These are phyloP conservation scores for Pneumocystis murina DNA, from an alignment of 1,139 yeast genomes.

Conservation along the genomic window DNA sequence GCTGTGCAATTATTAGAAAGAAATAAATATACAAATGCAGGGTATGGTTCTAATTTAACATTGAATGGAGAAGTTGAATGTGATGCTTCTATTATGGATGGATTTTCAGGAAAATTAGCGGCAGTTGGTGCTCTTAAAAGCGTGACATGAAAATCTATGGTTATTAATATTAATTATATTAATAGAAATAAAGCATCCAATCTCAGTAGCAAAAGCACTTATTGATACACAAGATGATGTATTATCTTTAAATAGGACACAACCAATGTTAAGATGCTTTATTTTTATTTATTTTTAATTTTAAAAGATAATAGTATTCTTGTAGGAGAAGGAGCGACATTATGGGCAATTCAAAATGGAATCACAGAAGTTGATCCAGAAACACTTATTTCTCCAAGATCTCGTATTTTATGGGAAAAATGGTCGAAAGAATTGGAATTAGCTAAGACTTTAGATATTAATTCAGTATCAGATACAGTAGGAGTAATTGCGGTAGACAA, in stretches of 20 bases:
- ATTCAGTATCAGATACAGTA: constrained; percentile 23
- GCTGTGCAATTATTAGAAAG: constrained; percentile 30
- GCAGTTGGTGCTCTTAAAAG: constrained; percentile 20
- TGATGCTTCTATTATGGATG: constrained; percentile 31
- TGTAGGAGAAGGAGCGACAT: constrained; percentile 24
- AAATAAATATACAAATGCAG: constrained; percentile 39
- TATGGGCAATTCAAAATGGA: constrained; percentile 18
- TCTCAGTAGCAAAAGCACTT: constrained; percentile 18
- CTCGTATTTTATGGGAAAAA: constrained; percentile 14
- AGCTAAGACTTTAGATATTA: background rate
- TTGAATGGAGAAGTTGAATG: constrained; percentile 36
- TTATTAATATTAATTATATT: background rate
- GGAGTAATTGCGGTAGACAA: constrained; percentile 26
- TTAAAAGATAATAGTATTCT: constrained; percentile 16
- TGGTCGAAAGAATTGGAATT: constrained; percentile 15
- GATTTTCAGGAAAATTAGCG: constrained; percentile 15
- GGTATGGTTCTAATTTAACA: constrained; percentile 40
- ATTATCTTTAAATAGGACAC: constrained; percentile 20
- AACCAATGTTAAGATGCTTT: constrained; percentile 18
- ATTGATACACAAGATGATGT: constrained; percentile 14
- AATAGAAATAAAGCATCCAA: constrained; percentile 21
- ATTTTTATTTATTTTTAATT: background rate
- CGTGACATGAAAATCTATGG: too few relatives aligned
- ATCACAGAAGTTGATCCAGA: constrained; percentile 11
- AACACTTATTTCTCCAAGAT: constrained; percentile 16